These are phyloP conservation scores for Colletotrichum orbiculare DNA, from an alignment of 2,329 filamentous ascomycete genomes.

Conservation along the genomic window DNA sequence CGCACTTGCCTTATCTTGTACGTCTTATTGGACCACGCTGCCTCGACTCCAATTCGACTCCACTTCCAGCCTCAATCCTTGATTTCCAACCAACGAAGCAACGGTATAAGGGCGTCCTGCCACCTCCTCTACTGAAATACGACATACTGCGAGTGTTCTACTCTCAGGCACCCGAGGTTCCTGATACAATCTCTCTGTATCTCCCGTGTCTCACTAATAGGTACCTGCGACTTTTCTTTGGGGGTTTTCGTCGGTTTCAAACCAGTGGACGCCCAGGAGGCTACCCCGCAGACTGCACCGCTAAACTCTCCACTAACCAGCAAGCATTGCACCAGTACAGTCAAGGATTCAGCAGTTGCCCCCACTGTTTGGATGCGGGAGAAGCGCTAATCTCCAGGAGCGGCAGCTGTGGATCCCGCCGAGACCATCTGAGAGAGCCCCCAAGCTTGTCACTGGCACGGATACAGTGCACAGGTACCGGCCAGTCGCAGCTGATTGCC, in stretches of 20 bases:
- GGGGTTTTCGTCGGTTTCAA: conserved; percentile 31
- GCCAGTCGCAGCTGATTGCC: conserved; percentile 29
- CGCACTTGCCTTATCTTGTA: conserved; percentile 1
- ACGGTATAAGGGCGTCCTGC: conserved; percentile 8
- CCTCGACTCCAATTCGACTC: not conserved
- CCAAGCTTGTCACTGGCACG: too few species aligned
- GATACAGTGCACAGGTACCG: not conserved
- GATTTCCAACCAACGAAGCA: not conserved
- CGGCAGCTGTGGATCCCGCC: conserved; percentile 21
- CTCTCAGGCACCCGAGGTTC: too few species aligned
- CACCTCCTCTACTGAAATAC: not conserved
- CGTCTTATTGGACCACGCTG: conserved; percentile 2
- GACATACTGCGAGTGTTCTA: too few species aligned
- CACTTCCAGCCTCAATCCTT: conserved; percentile 3
- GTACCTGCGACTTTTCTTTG: not conserved
- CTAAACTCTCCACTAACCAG: conserved; percentile 17
- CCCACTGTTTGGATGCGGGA: conserved; percentile 8
- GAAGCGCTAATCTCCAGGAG: conserved; percentile 15
- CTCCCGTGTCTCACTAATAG: too few species aligned
- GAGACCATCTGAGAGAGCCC: too few species aligned
- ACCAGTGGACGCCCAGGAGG: conserved; percentile 6
- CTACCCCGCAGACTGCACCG: conserved; percentile 34
- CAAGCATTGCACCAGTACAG: not conserved
- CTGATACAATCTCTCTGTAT: too few species aligned
- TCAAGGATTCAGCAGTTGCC: not conserved